phyloP scores from a whole-genome alignment of 2,329 filamentous ascomycete genomes.

The Acrodontium crateriforme region DNA sequence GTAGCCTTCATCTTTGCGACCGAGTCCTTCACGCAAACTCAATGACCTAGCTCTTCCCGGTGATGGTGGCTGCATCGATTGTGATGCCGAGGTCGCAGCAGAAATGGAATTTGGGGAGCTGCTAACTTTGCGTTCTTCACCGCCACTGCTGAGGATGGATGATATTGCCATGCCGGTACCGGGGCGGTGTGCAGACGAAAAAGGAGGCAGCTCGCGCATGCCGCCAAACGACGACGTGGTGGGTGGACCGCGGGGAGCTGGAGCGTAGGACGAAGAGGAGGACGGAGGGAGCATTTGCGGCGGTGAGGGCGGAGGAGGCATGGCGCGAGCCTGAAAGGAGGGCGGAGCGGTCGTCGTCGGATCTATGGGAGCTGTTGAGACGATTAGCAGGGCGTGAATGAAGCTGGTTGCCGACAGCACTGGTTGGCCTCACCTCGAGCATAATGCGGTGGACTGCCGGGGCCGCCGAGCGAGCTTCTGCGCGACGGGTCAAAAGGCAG shows the following conservation, averaged over 20 bases:
- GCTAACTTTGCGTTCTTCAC: slow-evolving; percentile 15
- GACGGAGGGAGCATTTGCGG: slow-evolving; percentile 26
- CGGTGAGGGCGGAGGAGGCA: slow-evolving; percentile 38
- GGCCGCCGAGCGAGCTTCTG: slow-evolving; percentile 29
- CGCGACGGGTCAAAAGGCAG: slow-evolving; percentile 30
- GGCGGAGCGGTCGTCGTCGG: slow-evolving; percentile 26
- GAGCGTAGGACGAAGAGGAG: slow-evolving; percentile 20
- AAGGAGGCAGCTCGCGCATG: slow-evolving; percentile 42
- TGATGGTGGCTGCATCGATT: slow-evolving; percentile 35
- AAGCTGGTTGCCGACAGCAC: background rate
- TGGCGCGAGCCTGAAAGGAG: slow-evolving; percentile 30
- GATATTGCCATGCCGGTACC: slow-evolving; percentile 60
- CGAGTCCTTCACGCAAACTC: slow-evolving; percentile 21
- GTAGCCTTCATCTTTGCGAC: slow-evolving; percentile 14
- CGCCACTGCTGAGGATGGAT: slow-evolving; percentile 50
- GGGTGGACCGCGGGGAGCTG: slow-evolving; percentile 29
- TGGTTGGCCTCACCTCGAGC: slow-evolving; percentile 9
- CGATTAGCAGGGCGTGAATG: too few species aligned
- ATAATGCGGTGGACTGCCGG: slow-evolving; percentile 21
- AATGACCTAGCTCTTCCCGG: slow-evolving; percentile 25
- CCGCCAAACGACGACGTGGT: slow-evolving; percentile 32
- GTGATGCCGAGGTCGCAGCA: slow-evolving; percentile 19
- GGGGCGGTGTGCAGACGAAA: slow-evolving; percentile 39
- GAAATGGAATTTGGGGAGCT: slow-evolving; percentile 20
- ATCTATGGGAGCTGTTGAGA: slow-evolving; percentile 18